Conservation (phyloP, 2,329 filamentous ascomycete genomes). For the Aspergillus hiratsukae region DNA sequence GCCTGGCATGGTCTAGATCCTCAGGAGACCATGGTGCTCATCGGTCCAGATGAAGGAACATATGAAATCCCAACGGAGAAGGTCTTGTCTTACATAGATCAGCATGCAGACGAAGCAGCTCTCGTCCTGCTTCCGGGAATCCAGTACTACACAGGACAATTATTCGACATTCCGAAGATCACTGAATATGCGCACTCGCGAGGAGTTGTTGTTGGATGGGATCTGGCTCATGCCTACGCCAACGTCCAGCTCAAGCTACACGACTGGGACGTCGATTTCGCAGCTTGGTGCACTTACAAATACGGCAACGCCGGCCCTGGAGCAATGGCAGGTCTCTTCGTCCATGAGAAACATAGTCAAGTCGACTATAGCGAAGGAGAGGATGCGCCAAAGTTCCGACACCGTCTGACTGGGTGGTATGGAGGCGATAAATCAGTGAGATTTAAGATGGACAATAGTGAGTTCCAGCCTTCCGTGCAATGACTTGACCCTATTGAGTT, state of each 20-base stretch:
- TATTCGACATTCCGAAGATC: constrained; percentile 74
- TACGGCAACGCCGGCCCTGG: constrained; percentile 84
- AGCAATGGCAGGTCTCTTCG: constrained; percentile 71
- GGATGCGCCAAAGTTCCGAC: constrained; percentile 52
- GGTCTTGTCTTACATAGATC: constrained; percentile 67
- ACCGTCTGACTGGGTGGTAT: constrained; percentile 77
- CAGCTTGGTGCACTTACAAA: constrained; percentile 91
- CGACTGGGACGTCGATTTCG: constrained; percentile 86
- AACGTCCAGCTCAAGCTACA: constrained; percentile 75
- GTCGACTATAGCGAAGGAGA: constrained; percentile 37
- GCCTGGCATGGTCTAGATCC: constrained; percentile 64
- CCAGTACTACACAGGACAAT: constrained; percentile 87
- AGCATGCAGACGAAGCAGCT: constrained; percentile 67
- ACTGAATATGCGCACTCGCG: constrained; percentile 67
- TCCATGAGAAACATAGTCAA: constrained; percentile 66
- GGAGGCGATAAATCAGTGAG: constrained; percentile 69
- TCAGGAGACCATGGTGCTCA: constrained; percentile 64
- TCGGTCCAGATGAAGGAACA: constrained; percentile 56
- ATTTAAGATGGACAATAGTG: constrained; percentile 73
- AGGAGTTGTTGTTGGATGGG: constrained; percentile 74
- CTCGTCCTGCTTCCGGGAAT: constrained; percentile 78
- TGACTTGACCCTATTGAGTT: neutral
- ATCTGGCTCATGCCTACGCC: constrained; percentile 77
- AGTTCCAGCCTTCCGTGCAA: constrained; percentile 8
- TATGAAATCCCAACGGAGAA: constrained; percentile 64